These are phyloP conservation scores for Neltuma alba DNA, from an alignment of 306 rosid species.

Conservation along the genomic window DNA sequence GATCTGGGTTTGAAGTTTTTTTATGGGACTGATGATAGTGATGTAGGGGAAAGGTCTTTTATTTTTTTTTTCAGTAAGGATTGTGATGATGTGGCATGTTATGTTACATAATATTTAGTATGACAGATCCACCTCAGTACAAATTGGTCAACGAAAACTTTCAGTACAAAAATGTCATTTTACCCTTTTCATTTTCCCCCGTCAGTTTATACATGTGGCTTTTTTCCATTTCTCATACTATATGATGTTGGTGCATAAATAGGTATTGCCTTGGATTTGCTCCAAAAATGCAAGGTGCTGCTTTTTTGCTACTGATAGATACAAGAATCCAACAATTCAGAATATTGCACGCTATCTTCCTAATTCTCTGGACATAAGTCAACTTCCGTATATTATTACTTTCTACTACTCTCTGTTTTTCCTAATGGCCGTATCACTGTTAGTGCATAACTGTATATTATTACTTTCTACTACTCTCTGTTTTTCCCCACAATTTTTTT, in stretches of 20 bases:
- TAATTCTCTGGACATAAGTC: not conserved
- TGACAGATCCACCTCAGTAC: too few species aligned
- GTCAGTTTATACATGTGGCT: not conserved
- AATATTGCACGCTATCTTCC: not conserved
- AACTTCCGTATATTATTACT: not conserved
- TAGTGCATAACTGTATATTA: too few species aligned
- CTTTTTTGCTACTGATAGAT: not conserved
- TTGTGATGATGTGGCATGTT: too few species aligned
- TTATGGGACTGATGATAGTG: too few species aligned
- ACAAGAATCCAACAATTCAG: fast-evolving
- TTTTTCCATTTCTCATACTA: not conserved
- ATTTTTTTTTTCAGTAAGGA: too few species aligned
- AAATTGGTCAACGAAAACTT: too few species aligned
- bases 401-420: too few species aligned
- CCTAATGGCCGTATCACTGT: too few species aligned
- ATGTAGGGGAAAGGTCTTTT: too few species aligned
- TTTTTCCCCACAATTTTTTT: not conserved
- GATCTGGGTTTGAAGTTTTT: too few species aligned
- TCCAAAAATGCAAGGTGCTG: not conserved
- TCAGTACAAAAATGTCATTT: not conserved
- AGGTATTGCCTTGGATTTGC: not conserved
- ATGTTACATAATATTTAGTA: too few species aligned
- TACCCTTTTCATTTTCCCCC: not conserved
- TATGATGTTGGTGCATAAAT: not conserved
- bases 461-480: too few species aligned